Conservation (phyloP, 2,329 filamentous ascomycete species). For the Pseudocercospora pini-densiflorae region DNA sequence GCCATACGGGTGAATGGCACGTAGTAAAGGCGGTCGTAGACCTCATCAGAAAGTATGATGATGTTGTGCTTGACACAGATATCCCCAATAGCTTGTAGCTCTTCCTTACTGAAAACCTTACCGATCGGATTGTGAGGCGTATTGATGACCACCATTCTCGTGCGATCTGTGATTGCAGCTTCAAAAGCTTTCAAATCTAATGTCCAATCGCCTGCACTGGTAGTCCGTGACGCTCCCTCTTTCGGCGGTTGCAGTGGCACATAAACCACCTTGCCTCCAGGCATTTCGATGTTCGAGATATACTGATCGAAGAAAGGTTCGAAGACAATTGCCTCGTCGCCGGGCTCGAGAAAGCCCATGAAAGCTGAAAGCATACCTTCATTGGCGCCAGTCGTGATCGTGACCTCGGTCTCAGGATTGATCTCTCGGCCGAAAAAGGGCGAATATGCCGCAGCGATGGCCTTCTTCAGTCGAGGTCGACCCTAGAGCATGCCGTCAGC, state of each 20-base stretch:
- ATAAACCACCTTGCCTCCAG: constrained; percentile 91
- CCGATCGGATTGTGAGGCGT: constrained; percentile 93
- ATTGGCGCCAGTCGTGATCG: constrained; percentile 90
- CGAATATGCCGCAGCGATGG: constrained; percentile 89
- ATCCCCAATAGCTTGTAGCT: constrained; percentile 82
- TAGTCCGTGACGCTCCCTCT: constrained; percentile 77
- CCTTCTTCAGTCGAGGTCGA: constrained; percentile 87
- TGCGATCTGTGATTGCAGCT: constrained; percentile 78
- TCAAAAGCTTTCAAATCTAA: constrained; percentile 85
- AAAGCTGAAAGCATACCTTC: constrained; percentile 96
- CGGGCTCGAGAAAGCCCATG: constrained; percentile 94
- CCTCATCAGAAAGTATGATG: constrained; percentile 69
- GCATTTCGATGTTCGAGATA: constrained; percentile 98
- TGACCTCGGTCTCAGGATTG: constrained; percentile 89
- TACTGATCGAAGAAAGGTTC: constrained; percentile 99
- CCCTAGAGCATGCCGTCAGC: constrained; percentile 55
- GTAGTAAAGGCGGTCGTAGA: constrained; percentile 95
- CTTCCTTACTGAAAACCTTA: constrained; percentile 86
- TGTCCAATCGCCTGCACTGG: constrained; percentile 85
- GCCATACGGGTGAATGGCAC: constrained; percentile 92
- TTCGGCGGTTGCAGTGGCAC: constrained; percentile 91
- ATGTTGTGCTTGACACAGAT: constrained; percentile 92
- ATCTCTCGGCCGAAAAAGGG: constrained; percentile 82
- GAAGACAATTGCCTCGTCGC: constrained; percentile 96
- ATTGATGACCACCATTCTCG: constrained; percentile 95